Evolutionary conservation across 2,329 filamentous ascomycete genomes (phyloP), one percentile per base, ranked within the genome.

Genomic region (Aspergillus sp.): DNA sequence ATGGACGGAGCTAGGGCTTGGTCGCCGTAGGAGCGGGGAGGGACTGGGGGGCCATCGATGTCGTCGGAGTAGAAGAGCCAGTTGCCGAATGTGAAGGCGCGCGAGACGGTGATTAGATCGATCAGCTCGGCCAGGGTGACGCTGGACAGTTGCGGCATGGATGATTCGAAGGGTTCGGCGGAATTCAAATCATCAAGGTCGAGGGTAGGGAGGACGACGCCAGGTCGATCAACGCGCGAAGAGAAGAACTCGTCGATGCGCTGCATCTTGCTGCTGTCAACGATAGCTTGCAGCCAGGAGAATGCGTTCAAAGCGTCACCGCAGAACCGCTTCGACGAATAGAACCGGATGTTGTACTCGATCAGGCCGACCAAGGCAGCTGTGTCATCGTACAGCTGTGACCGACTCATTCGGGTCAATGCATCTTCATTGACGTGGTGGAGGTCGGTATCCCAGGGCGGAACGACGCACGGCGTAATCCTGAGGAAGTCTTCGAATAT

Each of bases 1-100:
- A 88, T 73, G 0, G 83, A 79, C 11, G 84, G 80, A 2, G 81
- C 78, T 23, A 88, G 73, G 51, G 74, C 73, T 30, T 78, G 78
- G 62, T 84, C 73, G 2, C 67, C 68, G 64, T 85, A 86, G 25
- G 79, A 63, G 19, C 69, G 67, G 11, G 69, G 65, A 21, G 78
- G 72, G 23, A 87, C 83, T 2, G 83, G 62, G n/a, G 84, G 82
- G 0, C 82, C 83, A 64, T 86, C 83, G 13, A 83, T 64, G 63
- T 84, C 83, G 8, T 78, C 66, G 0, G 80, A 81, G 57, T 81
- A 79, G 1, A 87, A 71, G 11, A 88, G 71, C 80, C 81, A 85
- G 32, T 79, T 75, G 3, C 82, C 84, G 56, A 87, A 75, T 15
- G 80, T 77, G 60, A 78, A 82, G 7, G 78, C 71, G 54, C 77